Evolutionary conservation across 805 yeast species (phyloP).

Genomic region (Wickerhamomyces queroliae): DNA sequence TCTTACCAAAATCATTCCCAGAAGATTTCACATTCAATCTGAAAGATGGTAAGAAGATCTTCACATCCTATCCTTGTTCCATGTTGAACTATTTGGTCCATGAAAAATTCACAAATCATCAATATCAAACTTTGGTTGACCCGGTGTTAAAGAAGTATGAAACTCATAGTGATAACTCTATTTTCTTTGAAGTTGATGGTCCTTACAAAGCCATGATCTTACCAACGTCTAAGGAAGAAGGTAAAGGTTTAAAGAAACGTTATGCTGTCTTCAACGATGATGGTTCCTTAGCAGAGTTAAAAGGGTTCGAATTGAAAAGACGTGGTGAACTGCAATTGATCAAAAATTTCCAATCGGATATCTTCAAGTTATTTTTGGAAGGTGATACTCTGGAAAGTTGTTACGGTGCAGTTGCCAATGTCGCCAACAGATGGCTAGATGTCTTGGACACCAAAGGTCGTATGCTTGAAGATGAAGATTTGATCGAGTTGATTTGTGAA

Average conservation of each 20-base stretch:
- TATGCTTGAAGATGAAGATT: constrained; percentile 87
- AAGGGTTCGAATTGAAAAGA: constrained; percentile 94
- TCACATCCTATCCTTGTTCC: constrained; percentile 88
- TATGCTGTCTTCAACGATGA: constrained; percentile 96
- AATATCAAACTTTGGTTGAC: constrained; percentile 83
- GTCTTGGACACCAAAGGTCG: constrained; percentile 83
- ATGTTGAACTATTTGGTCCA: constrained; percentile 95
- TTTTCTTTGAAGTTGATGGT: constrained; percentile 97
- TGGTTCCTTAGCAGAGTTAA: constrained; percentile 89
- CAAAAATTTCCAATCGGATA: constrained; percentile 92
- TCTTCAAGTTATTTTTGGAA: constrained; percentile 84
- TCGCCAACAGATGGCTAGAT: constrained; percentile 95
- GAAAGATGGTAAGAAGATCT: constrained; percentile 71
- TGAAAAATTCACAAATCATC: constrained; percentile 85
- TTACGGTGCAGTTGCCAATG: constrained; percentile 83
- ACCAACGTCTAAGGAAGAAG: constrained; percentile 97
- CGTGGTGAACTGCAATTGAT: constrained; percentile 93
- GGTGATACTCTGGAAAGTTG: constrained; percentile 77
- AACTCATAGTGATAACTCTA: constrained; percentile 83
- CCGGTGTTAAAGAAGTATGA: constrained; percentile 62
- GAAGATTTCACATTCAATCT: constrained; percentile 72
- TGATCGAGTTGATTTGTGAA: constrained; percentile 92
- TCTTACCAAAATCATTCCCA: constrained; percentile 87
- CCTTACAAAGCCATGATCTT: constrained; percentile 96
- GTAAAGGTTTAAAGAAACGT: constrained; percentile 91